Base-by-base conservation (phyloP, 441 rosid genomes). In the Pelargonium exstipulatum region DNA sequence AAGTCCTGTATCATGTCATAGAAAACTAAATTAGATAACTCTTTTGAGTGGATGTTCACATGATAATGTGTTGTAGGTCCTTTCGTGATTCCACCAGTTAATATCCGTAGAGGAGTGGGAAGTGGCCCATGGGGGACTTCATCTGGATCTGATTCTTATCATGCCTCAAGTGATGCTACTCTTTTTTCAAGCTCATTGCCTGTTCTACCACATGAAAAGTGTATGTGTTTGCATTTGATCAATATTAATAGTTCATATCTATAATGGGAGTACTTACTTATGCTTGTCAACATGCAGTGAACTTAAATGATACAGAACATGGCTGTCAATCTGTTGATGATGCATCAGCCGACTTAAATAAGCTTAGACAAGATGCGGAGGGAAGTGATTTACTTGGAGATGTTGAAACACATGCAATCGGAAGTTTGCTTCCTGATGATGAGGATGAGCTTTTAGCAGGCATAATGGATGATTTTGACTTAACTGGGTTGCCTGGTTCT, bases 391-490 rank as follows among this genome's bases (percentile, higher is more conserved):
- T 82, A 69, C 79, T 80, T 57, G 84, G 83, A 74, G 89, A 78
- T 72, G 69, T 72, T 72, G 89, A 84, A 72, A 76, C 76, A 71
- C 75, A 72, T 77, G 82, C 81, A 61, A 75, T 86, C 43, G 91
- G 90, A 13, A 76, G 66, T 55, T 71, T 91, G 74, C 89, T 91
- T 17, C 93, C 97, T 3, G 87, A 83, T 26, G 87, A 89, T 75
- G 97, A 95, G 64, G 85, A 87, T 12, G 95, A 89, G 72, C 97
- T 91, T 63, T 86, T 91, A 73, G 90, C 90, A 66, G 97, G 97
- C 69, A 77, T 89, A 70, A 78, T 79, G 65, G 95, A 87, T 74
- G 91, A 84, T 75, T 87, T 91, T 76, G 89, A 91, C 76, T 74
- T 91, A 1, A 82, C 75, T n/a, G 85, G 84, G 9, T 70, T 89